A percentile compares a stretch with the other conserved stretches of the same genome.
phyloP scores from a whole-genome alignment of 345 rosid species.

The Luvunga scandens region DNA sequence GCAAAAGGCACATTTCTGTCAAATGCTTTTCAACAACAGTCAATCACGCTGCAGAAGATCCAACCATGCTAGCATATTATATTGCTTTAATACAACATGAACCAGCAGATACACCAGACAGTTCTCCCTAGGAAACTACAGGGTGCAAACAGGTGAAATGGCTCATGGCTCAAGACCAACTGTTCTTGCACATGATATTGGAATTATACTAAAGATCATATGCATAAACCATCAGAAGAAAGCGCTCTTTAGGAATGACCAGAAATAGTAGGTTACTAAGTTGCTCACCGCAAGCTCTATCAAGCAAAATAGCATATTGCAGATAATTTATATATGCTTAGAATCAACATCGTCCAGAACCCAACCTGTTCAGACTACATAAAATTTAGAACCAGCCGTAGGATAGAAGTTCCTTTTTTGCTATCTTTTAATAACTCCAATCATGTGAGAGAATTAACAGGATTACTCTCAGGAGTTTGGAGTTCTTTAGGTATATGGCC shows the following conservation, averaged over 20 bases:
- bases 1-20: conserved; percentile 4
- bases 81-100: neutral
- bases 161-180: neutral
- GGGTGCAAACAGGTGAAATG: neutral
- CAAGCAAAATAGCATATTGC: neutral
- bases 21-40: conserved; percentile 11
- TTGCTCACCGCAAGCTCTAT: neutral
- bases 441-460: neutral
- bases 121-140: neutral
- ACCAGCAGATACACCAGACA: neutral
- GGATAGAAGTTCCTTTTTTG: neutral
- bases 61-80: neutral
- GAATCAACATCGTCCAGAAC: neutral
- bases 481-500: neutral
- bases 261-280: neutral
- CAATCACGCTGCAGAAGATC: neutral
- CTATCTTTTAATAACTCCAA: neutral
- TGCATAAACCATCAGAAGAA: neutral
- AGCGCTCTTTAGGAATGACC: neutral
- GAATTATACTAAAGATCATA: neutral
- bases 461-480: neutral
- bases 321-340: neutral
- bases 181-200: neutral
- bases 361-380: neutral
- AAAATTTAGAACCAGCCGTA: neutral